phyloP scores from a whole-genome alignment of 208 protist genomes.

The Acanthamoeba lenticulata region DNA sequence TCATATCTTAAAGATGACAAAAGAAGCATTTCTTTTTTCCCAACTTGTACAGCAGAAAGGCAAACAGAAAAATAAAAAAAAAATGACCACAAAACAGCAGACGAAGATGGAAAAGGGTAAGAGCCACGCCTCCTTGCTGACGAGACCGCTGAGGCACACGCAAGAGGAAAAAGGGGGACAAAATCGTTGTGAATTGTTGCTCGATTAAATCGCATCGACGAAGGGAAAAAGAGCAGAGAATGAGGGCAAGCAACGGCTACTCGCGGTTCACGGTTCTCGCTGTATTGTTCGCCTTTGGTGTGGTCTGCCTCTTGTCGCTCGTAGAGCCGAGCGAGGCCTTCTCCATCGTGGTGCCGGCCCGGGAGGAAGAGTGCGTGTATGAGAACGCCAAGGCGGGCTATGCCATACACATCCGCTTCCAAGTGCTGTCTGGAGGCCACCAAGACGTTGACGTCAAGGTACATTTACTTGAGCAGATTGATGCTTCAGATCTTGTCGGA shows the following conservation, averaged over 20 bases:
- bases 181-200: too few relatives aligned
- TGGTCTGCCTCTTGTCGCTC: not conserved
- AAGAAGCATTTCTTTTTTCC: too few relatives aligned
- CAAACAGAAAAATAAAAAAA: not conserved
- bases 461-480: not conserved
- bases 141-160: not conserved
- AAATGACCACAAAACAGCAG: not conserved
- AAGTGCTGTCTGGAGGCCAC: not conserved
- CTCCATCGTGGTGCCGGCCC: not conserved
- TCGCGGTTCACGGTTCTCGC: not conserved
- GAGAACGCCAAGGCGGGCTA: not conserved
- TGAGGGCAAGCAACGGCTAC: not conserved
- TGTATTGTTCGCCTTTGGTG: not conserved
- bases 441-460: not conserved
- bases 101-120: not conserved
- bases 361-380: not conserved
- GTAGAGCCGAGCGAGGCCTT: not conserved
- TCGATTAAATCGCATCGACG: too few relatives aligned
- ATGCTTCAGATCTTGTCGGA: not conserved
- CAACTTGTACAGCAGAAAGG: too few relatives aligned
- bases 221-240: too few relatives aligned
- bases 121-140: not conserved
- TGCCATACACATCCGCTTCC: not conserved
- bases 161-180: not conserved
- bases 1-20: too few relatives aligned